Evolutionary conservation across 2,329 filamentous ascomycete species (phyloP).

Genomic region (Penicillium sp.): DNA sequence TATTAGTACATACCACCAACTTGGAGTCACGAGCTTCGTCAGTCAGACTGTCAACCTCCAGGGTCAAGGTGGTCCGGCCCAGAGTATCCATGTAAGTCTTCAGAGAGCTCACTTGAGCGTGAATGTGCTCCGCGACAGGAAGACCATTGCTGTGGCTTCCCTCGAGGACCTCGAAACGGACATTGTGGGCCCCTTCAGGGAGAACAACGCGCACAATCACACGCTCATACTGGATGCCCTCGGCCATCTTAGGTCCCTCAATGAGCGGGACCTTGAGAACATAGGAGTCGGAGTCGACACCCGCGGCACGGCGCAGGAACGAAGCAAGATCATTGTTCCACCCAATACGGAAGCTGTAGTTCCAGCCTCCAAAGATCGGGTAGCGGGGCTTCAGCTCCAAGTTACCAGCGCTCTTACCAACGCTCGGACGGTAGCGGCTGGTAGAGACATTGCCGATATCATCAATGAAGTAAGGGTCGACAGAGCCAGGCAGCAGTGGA

Average conservation of each 20-base stretch:
- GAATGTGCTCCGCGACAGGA: slow-evolving; percentile 56
- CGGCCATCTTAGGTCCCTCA: slow-evolving; percentile 80
- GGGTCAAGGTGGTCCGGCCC: slow-evolving; percentile 75
- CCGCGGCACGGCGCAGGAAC: slow-evolving; percentile 63
- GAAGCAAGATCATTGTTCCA: slow-evolving; percentile 85
- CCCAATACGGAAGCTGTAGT: slow-evolving; percentile 93
- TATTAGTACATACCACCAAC: slow-evolving; percentile 55
- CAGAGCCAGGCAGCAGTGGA: slow-evolving; percentile 73
- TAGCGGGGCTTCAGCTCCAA: slow-evolving; percentile 92
- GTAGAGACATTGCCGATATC: slow-evolving; percentile 97
- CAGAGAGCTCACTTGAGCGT: slow-evolving; percentile 62
- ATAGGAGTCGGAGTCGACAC: slow-evolving; percentile 62
- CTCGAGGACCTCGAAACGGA: slow-evolving; percentile 66
- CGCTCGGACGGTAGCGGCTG: slow-evolving; percentile 68
- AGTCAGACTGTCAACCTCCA: slow-evolving; percentile 81
- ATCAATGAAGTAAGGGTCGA: slow-evolving; percentile 91
- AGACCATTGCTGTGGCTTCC: slow-evolving; percentile 64
- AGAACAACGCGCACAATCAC: slow-evolving; percentile 79
- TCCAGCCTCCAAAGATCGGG: slow-evolving; percentile 96
- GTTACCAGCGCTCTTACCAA: slow-evolving; percentile 52
- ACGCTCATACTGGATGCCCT: slow-evolving; percentile 82
- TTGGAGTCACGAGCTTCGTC: slow-evolving; percentile 86
- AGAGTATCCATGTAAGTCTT: slow-evolving; percentile 92
- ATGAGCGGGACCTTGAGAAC: slow-evolving; percentile 88
- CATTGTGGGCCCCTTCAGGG: slow-evolving; percentile 77